Evolutionary conservation across 768 basidiomycete species (phyloP), one percentile per base, ranked within the genome.

Genomic region (Boletus reticulatus): DNA sequence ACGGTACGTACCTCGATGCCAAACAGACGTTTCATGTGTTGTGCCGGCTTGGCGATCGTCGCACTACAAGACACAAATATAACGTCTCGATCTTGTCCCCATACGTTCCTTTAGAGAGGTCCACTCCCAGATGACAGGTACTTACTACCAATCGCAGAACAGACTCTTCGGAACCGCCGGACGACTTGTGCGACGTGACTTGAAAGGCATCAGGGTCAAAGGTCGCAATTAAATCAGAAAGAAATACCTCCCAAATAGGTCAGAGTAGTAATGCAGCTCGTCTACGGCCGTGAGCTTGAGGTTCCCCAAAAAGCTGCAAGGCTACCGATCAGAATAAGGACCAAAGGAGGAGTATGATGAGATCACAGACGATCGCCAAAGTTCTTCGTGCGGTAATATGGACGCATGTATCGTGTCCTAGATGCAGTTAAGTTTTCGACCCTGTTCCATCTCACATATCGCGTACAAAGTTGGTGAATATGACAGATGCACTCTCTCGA

Each of bases 391-490:
- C 0, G 93, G 92, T 2, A 95, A 73, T 53, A 96, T 88, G 0
- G 89, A 88, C 20, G 86, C 84, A 64, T 95, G 92, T 8, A 96
- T 75, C 76, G 84, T 94, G 61, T 94, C 92, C 89, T 92, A 55
- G 20, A 45, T 14, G 36, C 7, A 48, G 16, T 31, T 50, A 22
- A 61, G 43, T 43, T 38, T 36, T 11, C 12, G 20, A 20, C 14
- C 10, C 0, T 24, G 10, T 24, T 45, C 36, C 4, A 27, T 39
- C 44, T 31, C 14, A 10, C 17, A 17, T n/a, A 14, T 32, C 13
- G 44, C 81, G n/a, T 62, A 89, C 90, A 62, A 94, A 93, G 66
- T 96, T 96, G 6, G 93, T 94, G 64, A 95, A 89, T 48, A 96
- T 88, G 22, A 93, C 82, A 0, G 89, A 90, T 0, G 86, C 85